Evolutionary conservation across 495 filamentous ascomycete genomes (phyloP).

Genomic region (Durotheca rogersii): DNA sequence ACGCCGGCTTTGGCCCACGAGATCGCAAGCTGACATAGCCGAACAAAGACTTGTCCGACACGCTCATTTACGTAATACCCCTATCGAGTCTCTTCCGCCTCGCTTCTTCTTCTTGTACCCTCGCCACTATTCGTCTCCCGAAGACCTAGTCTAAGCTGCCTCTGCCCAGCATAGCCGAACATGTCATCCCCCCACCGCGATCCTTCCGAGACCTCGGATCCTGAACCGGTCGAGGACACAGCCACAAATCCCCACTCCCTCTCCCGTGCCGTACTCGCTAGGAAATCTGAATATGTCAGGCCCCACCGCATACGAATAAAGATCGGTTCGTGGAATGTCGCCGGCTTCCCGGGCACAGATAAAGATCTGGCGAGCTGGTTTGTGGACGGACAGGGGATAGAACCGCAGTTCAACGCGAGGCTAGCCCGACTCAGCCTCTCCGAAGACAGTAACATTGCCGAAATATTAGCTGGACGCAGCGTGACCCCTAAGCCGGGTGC

Average conservation of each 20-base stretch:
- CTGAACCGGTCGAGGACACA: conserved; percentile 40
- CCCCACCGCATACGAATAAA: conserved; percentile 74
- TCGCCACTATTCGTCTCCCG: not conserved
- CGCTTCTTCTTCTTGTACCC: not conserved
- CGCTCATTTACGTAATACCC: not conserved
- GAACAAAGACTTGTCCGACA: too few species aligned
- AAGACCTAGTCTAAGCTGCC: too few species aligned
- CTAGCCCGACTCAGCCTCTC: conserved; percentile 54
- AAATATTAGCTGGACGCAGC: conserved; percentile 19
- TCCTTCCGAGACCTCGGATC: conserved; percentile 33
- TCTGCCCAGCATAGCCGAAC: too few species aligned
- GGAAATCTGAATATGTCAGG: conserved; percentile 74
- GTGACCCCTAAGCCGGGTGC: conserved; percentile 12
- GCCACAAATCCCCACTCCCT: conserved; percentile 47
- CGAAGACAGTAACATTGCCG: conserved; percentile 28
- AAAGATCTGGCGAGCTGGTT: conserved; percentile 88
- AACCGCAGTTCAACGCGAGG: conserved; percentile 51
- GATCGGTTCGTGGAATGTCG: conserved; percentile 94
- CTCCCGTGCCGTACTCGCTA: conserved; percentile 60
- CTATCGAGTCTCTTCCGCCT: not conserved
- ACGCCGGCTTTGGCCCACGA: conserved; percentile 11
- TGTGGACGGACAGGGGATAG: conserved; percentile 64
- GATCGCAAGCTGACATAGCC: conserved; percentile 27
- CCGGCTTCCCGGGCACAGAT: conserved; percentile 75
- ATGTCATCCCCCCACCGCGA: conserved; percentile 36